Evolutionary conservation across 2,329 filamentous ascomycete genomes (phyloP).

Genomic region (Pestalotiopsis sp.): DNA sequence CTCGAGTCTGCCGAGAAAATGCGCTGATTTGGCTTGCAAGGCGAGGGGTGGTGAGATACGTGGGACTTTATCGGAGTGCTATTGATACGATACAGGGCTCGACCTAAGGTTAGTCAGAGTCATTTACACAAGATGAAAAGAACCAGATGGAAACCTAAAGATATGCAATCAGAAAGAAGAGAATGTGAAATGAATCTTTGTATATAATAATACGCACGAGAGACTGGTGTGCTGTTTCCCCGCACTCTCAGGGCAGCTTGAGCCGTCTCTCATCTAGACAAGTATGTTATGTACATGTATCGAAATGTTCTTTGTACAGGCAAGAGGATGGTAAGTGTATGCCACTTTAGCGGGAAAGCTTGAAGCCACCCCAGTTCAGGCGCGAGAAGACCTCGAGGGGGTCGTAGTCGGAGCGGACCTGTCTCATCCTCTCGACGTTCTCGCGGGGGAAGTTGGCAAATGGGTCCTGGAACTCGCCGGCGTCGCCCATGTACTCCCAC

Average conservation of each 20-base stretch:
- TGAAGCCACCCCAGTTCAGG: constrained; percentile 8
- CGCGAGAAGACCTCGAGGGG: neutral
- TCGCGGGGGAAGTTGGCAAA: neutral
- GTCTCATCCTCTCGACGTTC: neutral
- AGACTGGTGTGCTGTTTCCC: no score
- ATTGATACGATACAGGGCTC: neutral
- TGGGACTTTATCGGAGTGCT: neutral
- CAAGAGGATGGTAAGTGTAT: no score
- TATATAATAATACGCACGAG: no score
- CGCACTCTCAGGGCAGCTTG: no score
- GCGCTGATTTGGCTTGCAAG: neutral
- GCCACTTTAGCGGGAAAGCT: neutral
- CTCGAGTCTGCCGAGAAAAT: constrained; percentile 14
- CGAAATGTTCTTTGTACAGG: no score
- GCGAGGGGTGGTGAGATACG: neutral
- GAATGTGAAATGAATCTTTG: no score
- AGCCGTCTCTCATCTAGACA: no score
- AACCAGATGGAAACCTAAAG: no score
- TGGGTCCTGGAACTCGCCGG: constrained; percentile 32
- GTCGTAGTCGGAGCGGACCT: constrained; percentile 3
- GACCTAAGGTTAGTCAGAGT: neutral
- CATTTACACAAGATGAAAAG: neutral
- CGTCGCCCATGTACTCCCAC: constrained; percentile 42
- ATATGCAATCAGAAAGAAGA: no score
- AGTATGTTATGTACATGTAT: no score